Base-by-base conservation (phyloP, 257 asterid genomes). In the Scutellaria barbata region DNA sequence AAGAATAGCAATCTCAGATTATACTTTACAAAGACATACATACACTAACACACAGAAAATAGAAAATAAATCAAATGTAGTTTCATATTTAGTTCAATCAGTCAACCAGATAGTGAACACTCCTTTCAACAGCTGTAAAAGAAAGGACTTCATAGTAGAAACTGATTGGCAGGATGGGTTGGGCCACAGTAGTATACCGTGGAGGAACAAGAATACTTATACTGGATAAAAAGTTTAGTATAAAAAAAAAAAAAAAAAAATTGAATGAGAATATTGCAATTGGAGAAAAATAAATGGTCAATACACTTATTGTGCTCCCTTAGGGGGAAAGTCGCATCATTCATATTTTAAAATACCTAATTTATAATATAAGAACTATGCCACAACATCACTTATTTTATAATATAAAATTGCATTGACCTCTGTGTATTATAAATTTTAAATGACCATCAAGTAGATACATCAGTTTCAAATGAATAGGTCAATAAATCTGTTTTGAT, bases 141-240 rank as follows among this genome's bases (percentile, higher is more conserved):
- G 30, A 41, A 16, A 56, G 18, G 55, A 57, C 48, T 22, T n/a
- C 68, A 71, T 47, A 10, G 52, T 60, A 71, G 62, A 59, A 59
- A 22, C 37, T 47, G 69, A 48, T 45, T 20, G 11, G 55, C 59
- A 45, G 45, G 25, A 7, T 8, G 70, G 58, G 8, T 65, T 12
- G 30, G 39, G 63, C 10, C 25, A 68, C 6, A 46, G 6, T 53
- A 68, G 41, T 53, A 53, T 53, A 54, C 22, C 33, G 57, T 65
- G 61, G 72, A 66, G 7, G 33, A 56, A 37, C 1, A 13, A 37
- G 17, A 17, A 51, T 10, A 51, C 63, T 35, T 10, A 33, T 9
- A 16, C 10, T 47, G 50, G 6, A 50, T 6, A 16, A 20, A 37
- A 51, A 35, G 2, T 16, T 66, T 52, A 16, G 37, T 52, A 10